Evolutionary conservation across 129 eudicot species (phyloP), one percentile per base, ranked within the genome.

Genomic region (Lactuca sativa): DNA sequence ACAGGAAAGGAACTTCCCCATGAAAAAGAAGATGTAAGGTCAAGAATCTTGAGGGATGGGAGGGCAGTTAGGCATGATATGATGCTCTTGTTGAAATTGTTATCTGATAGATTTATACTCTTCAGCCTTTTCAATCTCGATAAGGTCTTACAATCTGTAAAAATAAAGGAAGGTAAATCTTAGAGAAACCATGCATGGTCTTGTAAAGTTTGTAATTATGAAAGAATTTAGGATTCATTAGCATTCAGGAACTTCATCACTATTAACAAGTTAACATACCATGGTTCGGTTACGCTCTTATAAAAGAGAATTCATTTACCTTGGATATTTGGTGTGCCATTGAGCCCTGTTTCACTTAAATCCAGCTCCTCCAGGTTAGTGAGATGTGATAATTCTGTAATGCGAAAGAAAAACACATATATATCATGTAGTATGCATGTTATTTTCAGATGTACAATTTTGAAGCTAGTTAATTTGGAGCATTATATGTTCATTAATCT

Each of bases 11-110:
- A 31, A 51, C 48, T 16, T 32, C 44, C 71, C 31, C 15, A 51
- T 3, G 9, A 3, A 32, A 1, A 1, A 34, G 21, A 32, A 14
- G 0, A 4, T 3, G 36, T 2, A 44, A 21, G 43, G 55, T 69
- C 21, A 36, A 69, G 73, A 37, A 16, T 56, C 2, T 55, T 37
- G 7, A 69, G 63, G 33, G 54, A 69, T 37, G 73, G 53, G 12
- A 69, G 73, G 7, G 9, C 17, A 37, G 21, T 55, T 55, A 69
- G 9, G 25, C 54, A 69, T 7, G 63, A 54, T 37, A 69, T 37
- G 2, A 69, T 36, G 73, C 51, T 69, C 52, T 55, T 38, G 37
- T 37, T 6, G 14, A 69, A 55, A 18, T 36, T 0, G 63, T 11
- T 17, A 7, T 1, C 4, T 8, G 3, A 7, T 8, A 66, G 71